These are phyloP conservation scores for Anthracocystis walkeri DNA, from an alignment of 1,284 basidiomycete species.

Conservation along the genomic window DNA sequence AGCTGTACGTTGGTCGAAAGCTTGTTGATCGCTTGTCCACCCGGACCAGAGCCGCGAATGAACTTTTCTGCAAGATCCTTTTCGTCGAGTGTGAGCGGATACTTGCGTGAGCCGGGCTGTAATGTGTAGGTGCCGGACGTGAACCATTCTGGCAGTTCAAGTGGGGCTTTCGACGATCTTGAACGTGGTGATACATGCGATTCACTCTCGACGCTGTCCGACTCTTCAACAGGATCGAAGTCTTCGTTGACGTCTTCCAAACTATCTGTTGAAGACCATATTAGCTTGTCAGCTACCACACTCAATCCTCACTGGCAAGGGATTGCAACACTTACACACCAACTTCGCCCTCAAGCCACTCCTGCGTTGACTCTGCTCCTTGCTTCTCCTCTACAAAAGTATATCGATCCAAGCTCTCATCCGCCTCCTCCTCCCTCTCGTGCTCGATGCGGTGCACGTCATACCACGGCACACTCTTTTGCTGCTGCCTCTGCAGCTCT, in stretches of 20 bases:
- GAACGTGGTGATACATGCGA: background rate
- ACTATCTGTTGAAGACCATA: constrained; percentile 42
- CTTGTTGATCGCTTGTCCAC: constrained; percentile 69
- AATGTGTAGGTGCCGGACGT: constrained; percentile 48
- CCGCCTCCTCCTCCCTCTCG: constrained; percentile 59
- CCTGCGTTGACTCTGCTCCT: constrained; percentile 36
- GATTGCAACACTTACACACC: constrained; percentile 56
- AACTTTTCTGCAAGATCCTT: constrained; percentile 62
- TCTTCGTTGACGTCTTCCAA: constrained; percentile 11
- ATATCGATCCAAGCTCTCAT: constrained; percentile 59
- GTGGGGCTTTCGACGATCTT: constrained; percentile 4
- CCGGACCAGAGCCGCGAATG: constrained; percentile 65
- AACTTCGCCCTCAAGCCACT: constrained; percentile 64
- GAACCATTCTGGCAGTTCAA: constrained; percentile 57
- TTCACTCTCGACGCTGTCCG: too few species aligned
- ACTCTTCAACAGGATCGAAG: constrained; percentile 10
- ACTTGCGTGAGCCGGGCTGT: constrained; percentile 55
- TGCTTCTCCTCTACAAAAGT: constrained; percentile 50
- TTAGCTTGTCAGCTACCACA: background rate
- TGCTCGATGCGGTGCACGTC: constrained; percentile 65
- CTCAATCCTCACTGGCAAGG: background rate
- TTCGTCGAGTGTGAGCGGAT: constrained; percentile 62
- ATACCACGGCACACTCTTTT: constrained; percentile 53
- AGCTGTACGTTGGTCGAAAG: constrained; percentile 61
- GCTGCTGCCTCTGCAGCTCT: constrained; percentile 46